Conservation (phyloP, 1,139 yeast species). For the Diutina siamensis region DNA sequence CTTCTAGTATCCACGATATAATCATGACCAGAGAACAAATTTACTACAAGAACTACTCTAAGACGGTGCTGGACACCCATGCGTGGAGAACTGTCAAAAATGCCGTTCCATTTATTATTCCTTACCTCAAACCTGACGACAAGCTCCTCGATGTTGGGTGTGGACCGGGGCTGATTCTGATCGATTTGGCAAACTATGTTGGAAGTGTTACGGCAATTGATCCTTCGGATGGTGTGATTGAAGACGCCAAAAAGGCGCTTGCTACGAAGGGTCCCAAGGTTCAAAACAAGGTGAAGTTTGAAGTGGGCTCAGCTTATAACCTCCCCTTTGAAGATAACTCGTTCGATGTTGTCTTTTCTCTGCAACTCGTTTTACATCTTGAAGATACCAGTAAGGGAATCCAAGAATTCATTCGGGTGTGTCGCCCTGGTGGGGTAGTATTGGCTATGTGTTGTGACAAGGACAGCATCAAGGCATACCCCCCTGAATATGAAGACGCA, state of each 20-base stretch:
- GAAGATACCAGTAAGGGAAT: slow-evolving; percentile 15
- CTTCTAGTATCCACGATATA: too few relatives aligned
- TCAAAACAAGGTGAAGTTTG: slow-evolving; percentile 14
- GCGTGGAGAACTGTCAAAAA: slow-evolving; percentile 23
- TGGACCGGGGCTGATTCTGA: slow-evolving; percentile 31
- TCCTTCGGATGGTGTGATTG: slow-evolving; percentile 19
- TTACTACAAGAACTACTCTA: slow-evolving; percentile 16
- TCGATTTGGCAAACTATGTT: slow-evolving; percentile 21
- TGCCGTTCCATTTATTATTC: slow-evolving; percentile 18
- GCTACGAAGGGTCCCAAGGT: slow-evolving; percentile 10
- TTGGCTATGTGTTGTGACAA: slow-evolving; percentile 23
- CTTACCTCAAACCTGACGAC: slow-evolving; percentile 16
- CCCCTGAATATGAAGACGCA: too few relatives aligned
- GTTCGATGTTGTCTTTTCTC: slow-evolving; percentile 28
- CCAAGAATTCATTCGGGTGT: slow-evolving; percentile 9
- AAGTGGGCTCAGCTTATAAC: slow-evolving; percentile 19
- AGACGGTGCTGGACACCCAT: slow-evolving; percentile 19
- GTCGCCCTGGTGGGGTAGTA: slow-evolving; percentile 10
- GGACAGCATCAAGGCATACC: slow-evolving; percentile 11
- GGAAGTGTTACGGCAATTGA: slow-evolving; percentile 25
- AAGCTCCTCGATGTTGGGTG: slow-evolving; percentile 29
- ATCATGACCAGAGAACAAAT: slow-evolving; percentile 10
- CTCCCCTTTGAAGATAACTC: slow-evolving; percentile 24
- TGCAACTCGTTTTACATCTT: slow-evolving; percentile 28
- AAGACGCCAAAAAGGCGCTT: slow-evolving; percentile 14